phyloP scores from a whole-genome alignment of 2,329 filamentous ascomycete species.

The Chaetomium globosum region DNA sequence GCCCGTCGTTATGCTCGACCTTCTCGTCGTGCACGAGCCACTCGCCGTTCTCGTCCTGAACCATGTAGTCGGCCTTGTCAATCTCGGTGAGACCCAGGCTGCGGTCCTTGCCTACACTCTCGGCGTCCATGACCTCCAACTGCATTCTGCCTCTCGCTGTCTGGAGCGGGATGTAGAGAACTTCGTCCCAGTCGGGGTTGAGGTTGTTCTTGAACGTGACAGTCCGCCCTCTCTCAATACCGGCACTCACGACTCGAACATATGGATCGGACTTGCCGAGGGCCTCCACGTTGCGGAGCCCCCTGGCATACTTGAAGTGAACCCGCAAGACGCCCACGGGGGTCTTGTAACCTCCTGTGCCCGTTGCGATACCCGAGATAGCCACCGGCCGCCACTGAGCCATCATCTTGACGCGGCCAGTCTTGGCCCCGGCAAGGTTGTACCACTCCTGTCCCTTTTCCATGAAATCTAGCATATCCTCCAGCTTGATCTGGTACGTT shows the following conservation, averaged over 20 bases:
- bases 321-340: conserved; percentile 94
- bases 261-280: conserved; percentile 98
- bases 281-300: conserved; percentile 89
- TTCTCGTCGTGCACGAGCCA: conserved; percentile 80
- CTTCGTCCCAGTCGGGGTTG: conserved; percentile 93
- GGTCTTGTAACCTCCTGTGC: conserved; percentile 85
- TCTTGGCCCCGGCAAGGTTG: conserved; percentile 77
- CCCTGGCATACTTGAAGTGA: conserved; percentile 80
- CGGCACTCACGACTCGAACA: conserved; percentile 82
- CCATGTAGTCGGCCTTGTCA: conserved; percentile 74
- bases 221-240: conserved; percentile 85
- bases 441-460: conserved; percentile 96
- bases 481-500: conserved; percentile 91
- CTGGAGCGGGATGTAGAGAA: conserved; percentile 91
- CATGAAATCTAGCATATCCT: conserved; percentile 89
- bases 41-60: conserved; percentile 76
- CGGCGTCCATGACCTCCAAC: conserved; percentile 95
- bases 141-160: conserved; percentile 79
- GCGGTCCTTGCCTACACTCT: conserved; percentile 88
- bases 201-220: conserved; percentile 97
- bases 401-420: conserved; percentile 85
- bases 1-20: conserved; percentile 63
- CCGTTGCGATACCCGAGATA: conserved; percentile 73
- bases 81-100: conserved; percentile 82
- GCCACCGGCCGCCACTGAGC: conserved; percentile 95